phyloP scores from a whole-genome alignment of 2,329 filamentous ascomycete genomes.

The Beauveria bassiana region DNA sequence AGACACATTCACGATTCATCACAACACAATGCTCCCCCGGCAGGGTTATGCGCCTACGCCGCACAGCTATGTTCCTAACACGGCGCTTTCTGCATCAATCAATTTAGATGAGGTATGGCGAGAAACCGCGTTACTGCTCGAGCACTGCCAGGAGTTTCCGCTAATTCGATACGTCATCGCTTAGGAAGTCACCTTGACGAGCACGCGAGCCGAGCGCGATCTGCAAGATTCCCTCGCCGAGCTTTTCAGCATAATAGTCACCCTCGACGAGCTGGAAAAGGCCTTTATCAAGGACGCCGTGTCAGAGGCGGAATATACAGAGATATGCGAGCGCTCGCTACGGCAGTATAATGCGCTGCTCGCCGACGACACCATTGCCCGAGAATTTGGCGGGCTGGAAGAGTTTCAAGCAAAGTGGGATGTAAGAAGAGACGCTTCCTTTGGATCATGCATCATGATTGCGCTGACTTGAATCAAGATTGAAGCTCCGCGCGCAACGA shows the following conservation, averaged over 20 bases:
- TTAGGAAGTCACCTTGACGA: conserved; percentile 87
- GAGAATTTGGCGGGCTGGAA: conserved; percentile 79
- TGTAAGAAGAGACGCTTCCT: conserved; percentile 41
- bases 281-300: conserved; percentile 95
- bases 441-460: fast-evolving
- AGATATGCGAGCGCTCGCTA: conserved; percentile 86
- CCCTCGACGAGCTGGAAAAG: conserved; percentile 89
- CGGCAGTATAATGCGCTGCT: conserved; percentile 97
- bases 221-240: conserved; percentile 93
- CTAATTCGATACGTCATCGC: conserved; percentile 14
- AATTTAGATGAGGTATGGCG: conserved; percentile 76
- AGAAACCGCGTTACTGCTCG: neutral
- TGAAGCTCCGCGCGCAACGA: conserved; percentile 88
- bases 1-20: conserved; percentile 14
- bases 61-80: conserved; percentile 84
- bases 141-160: neutral
- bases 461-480: conserved; percentile 48
- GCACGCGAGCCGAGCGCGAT: conserved; percentile 81
- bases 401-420: conserved; percentile 90
- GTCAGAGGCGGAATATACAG: conserved; percentile 84
- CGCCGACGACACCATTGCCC: conserved; percentile 82
- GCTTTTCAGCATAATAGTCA: conserved; percentile 95
- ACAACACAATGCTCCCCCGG: conserved; percentile 46
- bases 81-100: conserved; percentile 76
- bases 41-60: conserved; percentile 83